A percentile compares a stretch with the other conserved stretches of the same genome.
Conservation (phyloP, 352 stramenopile genomes). For the Globisporangium iwayamae region DNA sequence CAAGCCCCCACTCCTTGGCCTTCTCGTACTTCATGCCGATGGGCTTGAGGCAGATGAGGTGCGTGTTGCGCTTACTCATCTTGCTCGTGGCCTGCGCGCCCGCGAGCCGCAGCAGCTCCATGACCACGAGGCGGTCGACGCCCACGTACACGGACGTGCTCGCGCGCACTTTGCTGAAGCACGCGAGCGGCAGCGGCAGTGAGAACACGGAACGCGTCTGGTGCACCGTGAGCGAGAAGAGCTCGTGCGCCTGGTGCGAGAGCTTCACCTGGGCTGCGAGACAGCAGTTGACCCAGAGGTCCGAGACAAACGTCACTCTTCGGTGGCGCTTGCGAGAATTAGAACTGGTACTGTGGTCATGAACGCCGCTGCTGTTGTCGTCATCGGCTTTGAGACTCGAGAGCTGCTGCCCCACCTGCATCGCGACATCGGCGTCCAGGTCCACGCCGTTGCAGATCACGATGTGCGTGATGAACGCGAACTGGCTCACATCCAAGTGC, state of each 20-base stretch:
- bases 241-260: conserved; percentile 46
- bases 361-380: not conserved
- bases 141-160: conserved; percentile 62
- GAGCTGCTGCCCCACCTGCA: conserved; percentile 30
- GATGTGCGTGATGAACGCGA: conserved; percentile 62
- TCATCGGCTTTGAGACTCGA: conserved; percentile 15
- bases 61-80: conserved; percentile 55
- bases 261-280: conserved; percentile 41
- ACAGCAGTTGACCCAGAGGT: conserved; percentile 74
- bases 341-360: not conserved
- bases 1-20: conserved; percentile 45
- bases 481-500: conserved; percentile 42
- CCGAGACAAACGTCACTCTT: conserved; percentile 49
- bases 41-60: conserved; percentile 51
- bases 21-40: conserved; percentile 65
- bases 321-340: conserved; percentile 22
- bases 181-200: conserved; percentile 34
- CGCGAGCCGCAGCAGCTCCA: conserved; percentile 49
- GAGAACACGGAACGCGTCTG: conserved; percentile 46
- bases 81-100: conserved; percentile 50
- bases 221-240: conserved; percentile 38
- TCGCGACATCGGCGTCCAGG: conserved; percentile 27
- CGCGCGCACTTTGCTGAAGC: conserved; percentile 44
- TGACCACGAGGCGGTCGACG: conserved; percentile 59
- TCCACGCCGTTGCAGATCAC: conserved; percentile 55